Conservation (phyloP, 2,329 filamentous ascomycete genomes). For the Neofusicoccum ribis region DNA sequence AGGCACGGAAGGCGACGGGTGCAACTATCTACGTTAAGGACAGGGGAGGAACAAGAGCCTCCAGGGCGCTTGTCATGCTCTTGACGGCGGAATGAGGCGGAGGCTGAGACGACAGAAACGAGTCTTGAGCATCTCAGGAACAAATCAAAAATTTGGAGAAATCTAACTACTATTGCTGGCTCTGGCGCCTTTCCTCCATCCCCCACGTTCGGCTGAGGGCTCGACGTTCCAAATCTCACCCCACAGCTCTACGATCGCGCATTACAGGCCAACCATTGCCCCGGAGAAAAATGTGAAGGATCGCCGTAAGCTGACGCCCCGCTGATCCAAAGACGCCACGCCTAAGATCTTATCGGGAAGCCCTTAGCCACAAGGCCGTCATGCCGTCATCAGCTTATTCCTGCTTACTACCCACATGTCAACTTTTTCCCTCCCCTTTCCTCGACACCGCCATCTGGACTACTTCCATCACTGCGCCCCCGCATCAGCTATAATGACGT, state of each 20-base stretch:
- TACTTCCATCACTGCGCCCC: neutral
- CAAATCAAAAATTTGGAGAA: neutral
- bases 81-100: neutral
- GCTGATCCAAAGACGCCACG: too few species aligned
- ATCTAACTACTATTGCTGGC: too few species aligned
- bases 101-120: neutral
- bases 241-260: neutral
- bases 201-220: neutral
- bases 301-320: constrained; percentile 10
- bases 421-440: too few species aligned
- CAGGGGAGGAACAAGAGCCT: neutral
- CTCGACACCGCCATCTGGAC: too few species aligned
- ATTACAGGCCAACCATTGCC: neutral
- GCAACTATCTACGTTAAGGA: neutral
- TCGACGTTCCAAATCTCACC: neutral
- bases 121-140: neutral
- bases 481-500: constrained; percentile 33
- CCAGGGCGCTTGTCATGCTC: too few species aligned
- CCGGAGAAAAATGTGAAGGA: neutral
- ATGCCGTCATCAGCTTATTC: constrained; percentile 4
- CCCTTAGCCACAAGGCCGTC: neutral
- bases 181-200: neutral
- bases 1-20: too few species aligned
- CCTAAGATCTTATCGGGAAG: too few species aligned
- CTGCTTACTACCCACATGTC: neutral